phyloP scores from a whole-genome alignment of 129 eudicot genomes.

The Rutidosis leptorrhynchoides region DNA sequence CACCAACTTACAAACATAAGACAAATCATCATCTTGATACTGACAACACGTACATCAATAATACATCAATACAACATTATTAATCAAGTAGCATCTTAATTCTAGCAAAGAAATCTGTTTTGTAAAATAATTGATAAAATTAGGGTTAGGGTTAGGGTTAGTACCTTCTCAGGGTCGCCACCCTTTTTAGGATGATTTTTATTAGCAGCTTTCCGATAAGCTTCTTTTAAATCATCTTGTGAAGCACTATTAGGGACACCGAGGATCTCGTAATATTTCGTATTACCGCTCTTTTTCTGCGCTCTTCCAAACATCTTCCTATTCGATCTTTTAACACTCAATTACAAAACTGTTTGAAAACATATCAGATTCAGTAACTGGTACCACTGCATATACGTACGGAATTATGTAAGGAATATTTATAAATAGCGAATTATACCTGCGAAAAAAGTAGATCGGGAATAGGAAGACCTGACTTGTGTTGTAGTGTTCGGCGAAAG shows the following conservation, averaged over 20 bases:
- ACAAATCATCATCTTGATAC: not conserved
- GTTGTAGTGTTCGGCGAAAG: slow-evolving; percentile 27
- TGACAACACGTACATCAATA: no score
- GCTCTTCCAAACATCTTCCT: slow-evolving; percentile 56
- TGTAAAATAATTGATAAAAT: not conserved
- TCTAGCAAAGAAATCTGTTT: not conserved
- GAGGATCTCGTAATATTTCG: no score
- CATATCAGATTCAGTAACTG: not conserved
- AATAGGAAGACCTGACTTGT: slow-evolving; percentile 24
- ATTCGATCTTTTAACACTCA: slow-evolving; percentile 5
- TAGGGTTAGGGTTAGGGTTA: slow-evolving; percentile 2
- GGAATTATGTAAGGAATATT: no score
- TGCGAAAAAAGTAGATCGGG: slow-evolving; percentile 26
- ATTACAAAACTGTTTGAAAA: slow-evolving; percentile 13
- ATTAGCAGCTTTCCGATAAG: slow-evolving; percentile 69
- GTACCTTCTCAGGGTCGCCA: slow-evolving; percentile 77
- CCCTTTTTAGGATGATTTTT: slow-evolving; percentile 80
- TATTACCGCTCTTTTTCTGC: slow-evolving; percentile 62
- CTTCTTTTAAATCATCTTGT: no score
- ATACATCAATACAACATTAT: not conserved
- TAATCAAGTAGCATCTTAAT: not conserved
- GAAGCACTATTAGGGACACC: no score
- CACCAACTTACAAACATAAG: not conserved
- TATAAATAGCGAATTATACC: slow-evolving; percentile 12
- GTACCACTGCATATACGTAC: no score